Conservation (phyloP, 2,329 filamentous ascomycete species). For the Hymenoscyphus infarciens region DNA sequence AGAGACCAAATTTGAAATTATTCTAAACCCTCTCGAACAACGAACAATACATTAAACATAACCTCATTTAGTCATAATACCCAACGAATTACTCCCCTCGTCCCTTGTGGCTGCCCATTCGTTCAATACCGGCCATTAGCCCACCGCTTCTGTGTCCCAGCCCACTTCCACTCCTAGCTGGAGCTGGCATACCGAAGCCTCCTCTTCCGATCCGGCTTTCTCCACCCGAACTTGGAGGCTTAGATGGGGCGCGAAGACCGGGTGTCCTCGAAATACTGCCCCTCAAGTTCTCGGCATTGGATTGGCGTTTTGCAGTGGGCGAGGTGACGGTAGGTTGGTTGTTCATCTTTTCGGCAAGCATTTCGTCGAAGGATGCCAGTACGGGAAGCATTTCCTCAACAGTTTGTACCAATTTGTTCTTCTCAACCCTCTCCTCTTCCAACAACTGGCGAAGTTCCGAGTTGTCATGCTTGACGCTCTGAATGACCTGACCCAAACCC, state of each 20-base stretch:
- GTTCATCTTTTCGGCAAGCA: slow-evolving; percentile 33
- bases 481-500: slow-evolving; percentile 68
- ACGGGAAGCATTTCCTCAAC: slow-evolving; percentile 84
- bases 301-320: slow-evolving; percentile 32
- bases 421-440: slow-evolving; percentile 74
- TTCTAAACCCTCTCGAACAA: background rate
- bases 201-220: slow-evolving; percentile 44
- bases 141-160: slow-evolving; percentile 53
- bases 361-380: slow-evolving; percentile 41
- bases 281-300: slow-evolving; percentile 41
- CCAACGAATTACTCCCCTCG: slow-evolving; percentile 23
- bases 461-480: slow-evolving; percentile 67
- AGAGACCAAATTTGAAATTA: too few relatives aligned
- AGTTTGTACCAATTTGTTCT: slow-evolving; percentile 75
- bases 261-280: slow-evolving; percentile 54
- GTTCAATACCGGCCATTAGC: slow-evolving; percentile 82
- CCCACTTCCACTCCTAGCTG: slow-evolving; percentile 30
- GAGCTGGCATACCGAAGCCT: slow-evolving; percentile 26
- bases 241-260: slow-evolving; percentile 59
- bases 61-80: slow-evolving; percentile 4
- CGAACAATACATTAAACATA: background rate
- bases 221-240: slow-evolving; percentile 38
- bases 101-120: slow-evolving; percentile 66
- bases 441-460: slow-evolving; percentile 61
- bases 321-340: slow-evolving; percentile 23